Evolutionary conservation across 2,329 filamentous ascomycete species (phyloP).

Genomic region (Lasiodiplodia citricola): DNA sequence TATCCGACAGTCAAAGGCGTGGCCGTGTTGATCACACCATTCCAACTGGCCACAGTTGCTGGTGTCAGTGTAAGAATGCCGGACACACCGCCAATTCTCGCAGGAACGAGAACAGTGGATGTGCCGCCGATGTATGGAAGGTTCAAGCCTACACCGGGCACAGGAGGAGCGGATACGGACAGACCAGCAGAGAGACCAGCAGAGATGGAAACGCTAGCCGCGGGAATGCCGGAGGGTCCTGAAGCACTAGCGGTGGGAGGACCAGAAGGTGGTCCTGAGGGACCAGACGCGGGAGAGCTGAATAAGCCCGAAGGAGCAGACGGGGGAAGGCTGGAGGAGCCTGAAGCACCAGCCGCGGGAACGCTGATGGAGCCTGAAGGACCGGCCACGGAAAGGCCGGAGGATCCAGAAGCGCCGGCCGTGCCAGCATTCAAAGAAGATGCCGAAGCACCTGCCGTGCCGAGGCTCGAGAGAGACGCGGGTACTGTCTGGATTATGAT

Average conservation of each 20-base stretch:
- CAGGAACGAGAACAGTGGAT: neutral
- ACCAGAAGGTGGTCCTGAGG: neutral
- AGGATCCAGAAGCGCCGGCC: too few species aligned
- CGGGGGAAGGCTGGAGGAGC: too few species aligned
- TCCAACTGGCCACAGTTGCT: neutral
- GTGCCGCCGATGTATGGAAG: neutral
- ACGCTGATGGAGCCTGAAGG: too few species aligned
- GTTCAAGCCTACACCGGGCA: neutral
- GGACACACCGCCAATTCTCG: neutral
- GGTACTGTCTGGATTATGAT: neutral
- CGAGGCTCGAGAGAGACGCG: neutral
- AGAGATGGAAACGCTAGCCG: neutral
- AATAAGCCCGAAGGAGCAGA: too few species aligned
- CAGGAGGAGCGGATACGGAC: neutral
- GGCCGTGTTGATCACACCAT: neutral
- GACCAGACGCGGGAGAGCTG: too few species aligned
- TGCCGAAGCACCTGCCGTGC: too few species aligned
- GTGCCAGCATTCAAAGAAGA: too few species aligned
- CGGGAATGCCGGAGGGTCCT: neutral
- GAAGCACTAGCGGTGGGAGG: neutral
- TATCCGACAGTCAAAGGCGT: neutral
- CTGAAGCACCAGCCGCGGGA: too few species aligned
- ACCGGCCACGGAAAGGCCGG: too few species aligned
- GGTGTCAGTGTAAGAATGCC: neutral
- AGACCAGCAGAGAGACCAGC: neutral